Evolutionary conservation across 2,329 filamentous ascomycete species (phyloP).

Genomic region (Decorospora gaudefroyi): DNA sequence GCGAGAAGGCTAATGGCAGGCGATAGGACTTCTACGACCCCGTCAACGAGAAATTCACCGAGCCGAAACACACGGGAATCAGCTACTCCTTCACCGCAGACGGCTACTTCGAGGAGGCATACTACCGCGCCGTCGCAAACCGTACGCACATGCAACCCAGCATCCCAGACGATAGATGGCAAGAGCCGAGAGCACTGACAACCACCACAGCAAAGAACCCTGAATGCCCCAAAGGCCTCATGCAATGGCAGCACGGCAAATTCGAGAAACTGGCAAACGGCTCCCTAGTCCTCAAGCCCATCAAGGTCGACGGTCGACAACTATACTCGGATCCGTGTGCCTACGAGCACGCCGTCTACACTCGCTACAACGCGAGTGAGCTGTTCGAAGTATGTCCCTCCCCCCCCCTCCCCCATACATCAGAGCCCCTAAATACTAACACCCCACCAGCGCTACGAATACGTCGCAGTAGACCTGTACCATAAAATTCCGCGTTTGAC

Average conservation of each 20-base stretch:
- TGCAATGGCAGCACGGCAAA: slow-evolving; percentile 75
- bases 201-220: slow-evolving; percentile 59
- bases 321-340: slow-evolving; percentile 67
- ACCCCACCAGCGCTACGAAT: slow-evolving; percentile 49
- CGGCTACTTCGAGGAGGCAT: slow-evolving; percentile 70
- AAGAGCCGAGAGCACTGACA: slow-evolving; percentile 26
- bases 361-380: slow-evolving; percentile 69
- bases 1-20: slow-evolving; percentile 17
- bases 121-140: slow-evolving; percentile 71
- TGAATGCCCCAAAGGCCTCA: slow-evolving; percentile 65
- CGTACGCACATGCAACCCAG: slow-evolving; percentile 57
- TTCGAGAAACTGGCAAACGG: slow-evolving; percentile 62
- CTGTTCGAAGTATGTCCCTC: slow-evolving; percentile 60
- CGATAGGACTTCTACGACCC: slow-evolving; percentile 70
- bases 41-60: slow-evolving; percentile 65
- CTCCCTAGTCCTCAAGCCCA: slow-evolving; percentile 63
- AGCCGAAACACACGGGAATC: slow-evolving; percentile 68
- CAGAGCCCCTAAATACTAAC: slow-evolving; percentile 2
- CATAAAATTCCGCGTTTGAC: slow-evolving; percentile 66
- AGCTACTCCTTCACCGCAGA: slow-evolving; percentile 74
- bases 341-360: slow-evolving; percentile 61
- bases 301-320: slow-evolving; percentile 69
- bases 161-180: background rate
- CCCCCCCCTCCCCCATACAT: background rate
- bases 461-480: slow-evolving; percentile 61